Conservation (phyloP, 2,329 filamentous ascomycete genomes). For the Shiraia sp. region DNA sequence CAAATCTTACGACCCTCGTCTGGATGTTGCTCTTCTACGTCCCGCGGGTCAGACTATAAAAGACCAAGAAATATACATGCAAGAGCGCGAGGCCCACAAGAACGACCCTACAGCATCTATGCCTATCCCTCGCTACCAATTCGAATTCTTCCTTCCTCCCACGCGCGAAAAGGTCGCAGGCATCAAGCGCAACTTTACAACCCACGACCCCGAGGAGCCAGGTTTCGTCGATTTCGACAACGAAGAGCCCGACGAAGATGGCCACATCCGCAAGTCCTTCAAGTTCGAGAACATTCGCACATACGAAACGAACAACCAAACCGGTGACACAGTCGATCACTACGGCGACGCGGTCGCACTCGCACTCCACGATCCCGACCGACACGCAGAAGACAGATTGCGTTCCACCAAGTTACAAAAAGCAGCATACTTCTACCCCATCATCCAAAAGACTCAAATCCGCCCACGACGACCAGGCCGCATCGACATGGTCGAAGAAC, state of each 20-base stretch:
- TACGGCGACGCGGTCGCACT: slow-evolving; percentile 61
- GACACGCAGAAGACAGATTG: slow-evolving; percentile 42
- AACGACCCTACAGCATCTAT: slow-evolving; percentile 55
- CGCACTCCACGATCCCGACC: slow-evolving; percentile 59
- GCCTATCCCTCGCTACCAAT: slow-evolving; percentile 60
- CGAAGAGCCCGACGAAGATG: slow-evolving; percentile 45
- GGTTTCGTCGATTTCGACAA: slow-evolving; percentile 35
- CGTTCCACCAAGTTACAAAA: slow-evolving; percentile 46
- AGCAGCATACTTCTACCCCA: slow-evolving; percentile 66
- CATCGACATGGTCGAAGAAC: slow-evolving; percentile 47
- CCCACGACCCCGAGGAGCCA: slow-evolving; percentile 48
- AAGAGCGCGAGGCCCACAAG: slow-evolving; percentile 47
- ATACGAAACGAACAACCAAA: slow-evolving; percentile 63
- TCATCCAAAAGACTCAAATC: slow-evolving; percentile 60
- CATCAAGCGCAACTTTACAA: slow-evolving; percentile 61
- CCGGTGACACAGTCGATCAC: slow-evolving; percentile 54
- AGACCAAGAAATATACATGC: slow-evolving; percentile 54
- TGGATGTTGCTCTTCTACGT: slow-evolving; percentile 63
- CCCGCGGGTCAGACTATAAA: slow-evolving; percentile 58
- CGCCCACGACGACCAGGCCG: slow-evolving; percentile 49
- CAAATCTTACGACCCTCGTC: slow-evolving; percentile 59
- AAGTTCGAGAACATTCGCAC: slow-evolving; percentile 61
- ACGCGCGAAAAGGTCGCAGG: slow-evolving; percentile 51
- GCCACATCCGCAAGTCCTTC: slow-evolving; percentile 55
- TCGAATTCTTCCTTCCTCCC: slow-evolving; percentile 62